These are phyloP conservation scores for Vitis hybrid DNA, from an alignment of 177 flowering plant genomes.

Conservation along the genomic window DNA sequence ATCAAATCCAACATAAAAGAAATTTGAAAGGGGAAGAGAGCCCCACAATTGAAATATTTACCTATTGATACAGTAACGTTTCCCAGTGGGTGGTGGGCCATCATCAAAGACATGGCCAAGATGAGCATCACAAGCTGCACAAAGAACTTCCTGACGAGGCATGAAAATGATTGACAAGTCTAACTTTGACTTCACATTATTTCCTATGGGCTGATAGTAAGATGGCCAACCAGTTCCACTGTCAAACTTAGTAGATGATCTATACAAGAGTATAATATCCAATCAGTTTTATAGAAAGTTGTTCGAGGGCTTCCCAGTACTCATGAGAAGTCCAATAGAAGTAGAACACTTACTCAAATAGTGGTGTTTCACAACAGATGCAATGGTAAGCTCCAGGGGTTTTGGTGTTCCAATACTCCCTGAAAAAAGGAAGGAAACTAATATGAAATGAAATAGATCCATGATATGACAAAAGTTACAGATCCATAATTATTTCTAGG, in stretches of 20 bases:
- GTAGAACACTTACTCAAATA: conserved; percentile 63
- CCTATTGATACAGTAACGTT: conserved; percentile 92
- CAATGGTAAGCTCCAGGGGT: conserved; percentile 79
- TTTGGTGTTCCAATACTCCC: conserved; percentile 87
- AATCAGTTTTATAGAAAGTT: not conserved
- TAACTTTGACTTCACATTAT: conserved; percentile 75
- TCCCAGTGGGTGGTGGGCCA: conserved; percentile 93
- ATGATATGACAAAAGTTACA: not conserved
- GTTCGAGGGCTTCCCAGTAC: not conserved
- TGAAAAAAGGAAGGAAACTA: conserved; percentile 22
- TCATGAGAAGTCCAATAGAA: not conserved
- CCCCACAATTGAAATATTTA: conserved; percentile 12
- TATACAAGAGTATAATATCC: conserved; percentile 18
- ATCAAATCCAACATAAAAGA: not conserved
- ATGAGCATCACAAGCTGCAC: conserved; percentile 80
- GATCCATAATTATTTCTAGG: not conserved
- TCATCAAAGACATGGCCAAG: conserved; percentile 95
- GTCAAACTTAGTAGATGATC: conserved; percentile 93
- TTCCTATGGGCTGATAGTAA: conserved; percentile 71
- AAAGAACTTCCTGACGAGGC: conserved; percentile 90
- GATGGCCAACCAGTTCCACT: conserved; percentile 99
- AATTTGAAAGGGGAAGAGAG: not conserved
- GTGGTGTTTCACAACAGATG: conserved; percentile 85
- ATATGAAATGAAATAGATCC: not conserved
- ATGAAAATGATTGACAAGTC: conserved; percentile 88